These are phyloP conservation scores for Neopestalotiopsis sp. DNA, from an alignment of 2,329 filamentous ascomycete species.

Conservation along the genomic window DNA sequence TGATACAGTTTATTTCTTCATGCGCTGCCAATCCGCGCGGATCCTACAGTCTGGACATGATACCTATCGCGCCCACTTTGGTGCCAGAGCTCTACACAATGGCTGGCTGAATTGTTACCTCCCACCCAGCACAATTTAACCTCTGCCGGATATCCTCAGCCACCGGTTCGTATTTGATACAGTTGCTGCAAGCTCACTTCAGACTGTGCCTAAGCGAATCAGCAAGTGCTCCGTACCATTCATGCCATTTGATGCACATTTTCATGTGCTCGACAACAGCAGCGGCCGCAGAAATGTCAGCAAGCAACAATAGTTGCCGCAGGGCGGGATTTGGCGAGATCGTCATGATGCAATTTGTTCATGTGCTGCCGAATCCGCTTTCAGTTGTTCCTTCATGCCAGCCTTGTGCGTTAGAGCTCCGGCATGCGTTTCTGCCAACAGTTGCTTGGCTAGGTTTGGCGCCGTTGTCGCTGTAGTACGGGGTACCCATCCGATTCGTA, in stretches of 20 bases:
- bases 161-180: neutral
- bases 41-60: constrained; percentile 16
- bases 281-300: too few relatives aligned
- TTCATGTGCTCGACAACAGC: neutral
- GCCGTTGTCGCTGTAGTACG: constrained; percentile 19
- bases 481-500: constrained; percentile 21
- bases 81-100: constrained; percentile 10
- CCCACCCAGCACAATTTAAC: neutral
- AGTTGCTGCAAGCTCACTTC: neutral
- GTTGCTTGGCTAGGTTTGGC: constrained; percentile 22
- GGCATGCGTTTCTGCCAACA: constrained; percentile 15
- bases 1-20: neutral
- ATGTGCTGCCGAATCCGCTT: constrained; percentile 16
- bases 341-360: constrained; percentile 17
- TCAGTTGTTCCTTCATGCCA: neutral
- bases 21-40: constrained; percentile 15
- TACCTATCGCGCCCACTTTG: constrained; percentile 12
- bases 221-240: neutral
- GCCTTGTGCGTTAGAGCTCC: constrained; percentile 5
- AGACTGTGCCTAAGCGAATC: neutral
- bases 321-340: constrained; percentile 20
- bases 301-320: neutral
- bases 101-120: neutral
- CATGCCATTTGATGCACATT: constrained; percentile 9
- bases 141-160: neutral